Conservation (phyloP, 2,329 filamentous ascomycete genomes). For the Fusarium brachygibbosum region DNA sequence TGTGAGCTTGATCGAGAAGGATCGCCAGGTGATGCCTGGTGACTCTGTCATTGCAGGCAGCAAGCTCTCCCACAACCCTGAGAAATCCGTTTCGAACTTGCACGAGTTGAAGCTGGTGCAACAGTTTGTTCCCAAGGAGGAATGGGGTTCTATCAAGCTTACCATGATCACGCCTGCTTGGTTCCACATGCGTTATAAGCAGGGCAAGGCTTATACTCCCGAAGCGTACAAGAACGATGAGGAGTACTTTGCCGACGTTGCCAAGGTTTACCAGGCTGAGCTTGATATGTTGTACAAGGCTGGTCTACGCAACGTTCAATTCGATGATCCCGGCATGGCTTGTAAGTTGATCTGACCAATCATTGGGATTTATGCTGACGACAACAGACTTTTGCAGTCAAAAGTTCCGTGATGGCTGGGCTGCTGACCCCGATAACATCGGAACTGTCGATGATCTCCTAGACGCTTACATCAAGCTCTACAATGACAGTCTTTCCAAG, state of each 20-base stretch:
- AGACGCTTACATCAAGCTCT: constrained; percentile 80
- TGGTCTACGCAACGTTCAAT: constrained; percentile 75
- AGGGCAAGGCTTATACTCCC: constrained; percentile 48
- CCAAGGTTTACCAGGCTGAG: constrained; percentile 75
- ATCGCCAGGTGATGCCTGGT: constrained; percentile 68
- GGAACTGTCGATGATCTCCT: constrained; percentile 77
- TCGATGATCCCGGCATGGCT: constrained; percentile 75
- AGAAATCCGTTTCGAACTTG: constrained; percentile 61
- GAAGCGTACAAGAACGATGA: constrained; percentile 48
- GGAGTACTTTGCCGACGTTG: constrained; percentile 75
- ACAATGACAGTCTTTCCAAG: constrained; percentile 77
- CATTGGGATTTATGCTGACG: neutral
- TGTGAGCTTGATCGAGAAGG: constrained; percentile 66
- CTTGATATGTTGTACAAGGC: constrained; percentile 72
- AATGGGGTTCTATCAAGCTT: constrained; percentile 66
- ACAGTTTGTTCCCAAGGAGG: constrained; percentile 59
- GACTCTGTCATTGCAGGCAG: constrained; percentile 66
- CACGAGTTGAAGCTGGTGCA: constrained; percentile 65
- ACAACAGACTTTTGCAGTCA: constrained; percentile 78
- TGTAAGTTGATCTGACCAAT: constrained; percentile 61
- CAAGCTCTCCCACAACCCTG: constrained; percentile 61
- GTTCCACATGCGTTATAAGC: constrained; percentile 50
- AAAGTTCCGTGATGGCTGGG: constrained; percentile 78
- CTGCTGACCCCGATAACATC: constrained; percentile 75
- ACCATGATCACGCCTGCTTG: constrained; percentile 67